Evolutionary conservation across 228 moss, liverwort and hornwort species (phyloP), one percentile per base, ranked within the genome.

Genomic region (Sphagnum fallax): DNA sequence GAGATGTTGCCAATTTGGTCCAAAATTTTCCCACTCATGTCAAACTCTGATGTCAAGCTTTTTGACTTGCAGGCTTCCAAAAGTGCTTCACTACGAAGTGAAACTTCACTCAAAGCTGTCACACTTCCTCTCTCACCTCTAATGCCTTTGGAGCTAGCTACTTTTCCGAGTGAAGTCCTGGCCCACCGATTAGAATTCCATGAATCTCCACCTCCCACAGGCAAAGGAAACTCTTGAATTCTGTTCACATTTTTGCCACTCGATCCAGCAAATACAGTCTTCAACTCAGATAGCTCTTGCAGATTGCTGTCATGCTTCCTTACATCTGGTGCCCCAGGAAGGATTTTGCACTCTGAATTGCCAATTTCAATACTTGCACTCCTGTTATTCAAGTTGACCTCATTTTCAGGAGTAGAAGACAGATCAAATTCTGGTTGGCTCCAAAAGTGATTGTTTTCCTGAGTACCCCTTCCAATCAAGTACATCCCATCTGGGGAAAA

Each of bases 311-410:
- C 53, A 50, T 74, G 69, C 73, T 6, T 47, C 48, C 18, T 72
- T 55, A 11, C 76, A 66, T 59, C 58, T 6, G 16, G 63, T 10
- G 4, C 47, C 71, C 51, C 50, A 8, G 11, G 52, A 6, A 48
- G 10, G 48, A 57, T 64, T 51, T 49, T n/a, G 10, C 16, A 58
- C 60, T 61, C 58, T 13, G 63, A 65, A 66, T 47, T 64, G 51
- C 69, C 78, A 78, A 74, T 78, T 78, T 84, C 84, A 84, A 64
- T 76, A 76, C 78, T 84, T 81, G 69, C 76, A 78, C 81, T 69
- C 76, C 78, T 64, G 72, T 67, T 76, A 78, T 78, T 74, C 60
- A 52, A 47, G 6, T 65, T 64, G 48, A 63, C 50, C 13, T 73
- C 75, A 64, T 61, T 10, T 0, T 65, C 60, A 5, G 10, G 32